Evolutionary conservation across 352 stramenopile species (phyloP).

Genomic region (Pythium sukuiense): DNA sequence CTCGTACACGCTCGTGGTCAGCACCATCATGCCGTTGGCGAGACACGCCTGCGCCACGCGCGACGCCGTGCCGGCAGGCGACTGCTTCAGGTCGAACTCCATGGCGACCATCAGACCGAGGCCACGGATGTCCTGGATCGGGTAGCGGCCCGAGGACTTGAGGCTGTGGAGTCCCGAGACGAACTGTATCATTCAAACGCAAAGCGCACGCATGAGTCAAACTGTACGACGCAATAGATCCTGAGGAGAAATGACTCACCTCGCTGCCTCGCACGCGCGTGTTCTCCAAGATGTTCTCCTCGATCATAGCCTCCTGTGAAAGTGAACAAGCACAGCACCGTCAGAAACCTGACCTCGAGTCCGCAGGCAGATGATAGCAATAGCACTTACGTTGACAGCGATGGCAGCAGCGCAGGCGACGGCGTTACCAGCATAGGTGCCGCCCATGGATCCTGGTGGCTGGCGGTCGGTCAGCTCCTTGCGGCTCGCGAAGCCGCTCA

Average conservation of each 20-base stretch:
- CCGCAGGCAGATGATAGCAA: not conserved
- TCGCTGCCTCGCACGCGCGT: constrained; percentile 53
- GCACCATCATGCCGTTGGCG: constrained; percentile 87
- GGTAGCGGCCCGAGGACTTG: constrained; percentile 71
- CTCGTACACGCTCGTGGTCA: constrained; percentile 92
- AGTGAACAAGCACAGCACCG: not conserved
- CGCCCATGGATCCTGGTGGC: constrained; percentile 89
- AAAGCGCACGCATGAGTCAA: constrained; percentile 27
- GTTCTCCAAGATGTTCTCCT: constrained; percentile 91
- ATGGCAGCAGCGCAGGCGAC: constrained; percentile 91
- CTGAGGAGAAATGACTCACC: constrained; percentile 30
- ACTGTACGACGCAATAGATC: constrained; percentile 30
- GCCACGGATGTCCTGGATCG: constrained; percentile 88
- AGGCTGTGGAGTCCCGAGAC: constrained; percentile 70
- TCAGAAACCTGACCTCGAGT: not conserved
- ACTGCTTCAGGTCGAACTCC: constrained; percentile 81
- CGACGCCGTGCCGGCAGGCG: constrained; percentile 58
- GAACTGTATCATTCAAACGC: constrained; percentile 50
- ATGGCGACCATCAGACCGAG: constrained; percentile 93
- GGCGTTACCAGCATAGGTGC: constrained; percentile 92
- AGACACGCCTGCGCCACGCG: constrained; percentile 83
- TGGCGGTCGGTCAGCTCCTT: constrained; percentile 83
- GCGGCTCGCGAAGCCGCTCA: constrained; percentile 88
- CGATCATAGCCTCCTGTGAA: constrained; percentile 76
- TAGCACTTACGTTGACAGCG: constrained; percentile 43